Evolutionary conservation across 495 filamentous ascomycete genomes (phyloP), one percentile per base, ranked within the genome.

Genomic region (Cryomyces minteri): DNA sequence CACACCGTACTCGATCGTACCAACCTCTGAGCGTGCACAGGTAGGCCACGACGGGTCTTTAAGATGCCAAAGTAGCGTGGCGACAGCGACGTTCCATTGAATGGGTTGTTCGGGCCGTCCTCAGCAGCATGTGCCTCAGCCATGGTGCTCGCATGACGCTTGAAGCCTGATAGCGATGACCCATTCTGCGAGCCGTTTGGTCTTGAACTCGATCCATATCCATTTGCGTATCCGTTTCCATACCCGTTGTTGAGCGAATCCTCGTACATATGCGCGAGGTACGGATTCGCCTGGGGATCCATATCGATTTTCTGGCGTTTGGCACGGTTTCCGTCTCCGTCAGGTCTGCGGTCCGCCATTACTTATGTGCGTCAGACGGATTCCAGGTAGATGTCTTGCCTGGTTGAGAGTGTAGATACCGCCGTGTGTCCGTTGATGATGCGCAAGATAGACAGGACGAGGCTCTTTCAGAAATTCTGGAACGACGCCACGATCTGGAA

Each of bases 211-310:
- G 18, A 25, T 25, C 18, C 18, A n/a, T 29, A n/a, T 4, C 10
- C 9, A 29, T 41, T 41, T 18, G 40, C 9, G 6, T 49, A 40
- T 33, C 61, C 65, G 44, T 58, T 58, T 37, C 33, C 54, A 48
- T 63, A 61, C 48, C 55, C 62, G 47, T 73, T 68, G 47, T 60
- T 65, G 54, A 62, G 61, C 9, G 43, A 32, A 14, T 62, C 54
- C 39, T 82, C 68, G 60, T 86, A 81, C 74, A 82, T 82, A 57
- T 99, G 92, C 42, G 87, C 85, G 42, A 96, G 75, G 61, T 99
- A 96, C 3, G 82, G 82, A 55, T 95, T 96, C 45, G 65, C 56
- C 48, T 67, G 68, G 44, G 73, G 71, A 51, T 77, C 70, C 28
- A 63, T 64, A 31, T 62, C 67, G 39, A 65, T 66, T 48, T 67